Evolutionary conservation across 78 protist species (phyloP), one percentile per base, ranked within the genome.

Genomic region (slime mould (Dictyostelium discoideum)): DNA sequence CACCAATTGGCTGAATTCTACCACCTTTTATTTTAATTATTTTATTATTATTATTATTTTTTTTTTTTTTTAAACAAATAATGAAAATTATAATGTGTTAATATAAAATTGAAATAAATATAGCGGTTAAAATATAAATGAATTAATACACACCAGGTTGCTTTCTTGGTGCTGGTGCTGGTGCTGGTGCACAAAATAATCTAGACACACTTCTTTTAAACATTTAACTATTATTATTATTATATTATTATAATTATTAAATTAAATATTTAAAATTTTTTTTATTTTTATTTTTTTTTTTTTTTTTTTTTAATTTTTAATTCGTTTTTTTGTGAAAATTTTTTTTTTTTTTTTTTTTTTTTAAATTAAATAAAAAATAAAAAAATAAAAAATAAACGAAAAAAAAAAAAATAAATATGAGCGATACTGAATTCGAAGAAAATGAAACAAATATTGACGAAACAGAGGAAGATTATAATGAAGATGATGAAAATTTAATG

Each of bases 1-100:
- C 50, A 77, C 83, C 83, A 77, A 77, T 40, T 40, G 60, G 60
- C 42, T 77, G 78, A 29, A 69, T 77, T 77, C 83, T 77, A 40
- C 83, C 83, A 73, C 80, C 79, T 69, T 44, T 44, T 44, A 9
- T 44, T 44, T 44, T 44, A n/a, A n/a, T n/a, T 32, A 32, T 32
- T 32, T 32, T 32, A 32, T 32, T 32, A n/a, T n/a, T n/a, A n/a
- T n/a, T n/a, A n/a, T 44, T 22, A 8, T 65, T 3, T n/a, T n/a
- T 44, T 2, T 44, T 44, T 44, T 44, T 44, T 44, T 44, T 44
- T 44, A 9, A 44, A 44, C 50, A 44, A 44, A 57, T 16, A 57
- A 57, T 57, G 0, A 16, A 16, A 57, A 7, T 20, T 20, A 60
- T 5, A 32, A 32, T 32, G 37, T 32, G 37, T 32, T 32, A 32